Evolutionary conservation across 2,329 filamentous ascomycete species (phyloP).

Genomic region (Hymenoscyphus albidus): DNA sequence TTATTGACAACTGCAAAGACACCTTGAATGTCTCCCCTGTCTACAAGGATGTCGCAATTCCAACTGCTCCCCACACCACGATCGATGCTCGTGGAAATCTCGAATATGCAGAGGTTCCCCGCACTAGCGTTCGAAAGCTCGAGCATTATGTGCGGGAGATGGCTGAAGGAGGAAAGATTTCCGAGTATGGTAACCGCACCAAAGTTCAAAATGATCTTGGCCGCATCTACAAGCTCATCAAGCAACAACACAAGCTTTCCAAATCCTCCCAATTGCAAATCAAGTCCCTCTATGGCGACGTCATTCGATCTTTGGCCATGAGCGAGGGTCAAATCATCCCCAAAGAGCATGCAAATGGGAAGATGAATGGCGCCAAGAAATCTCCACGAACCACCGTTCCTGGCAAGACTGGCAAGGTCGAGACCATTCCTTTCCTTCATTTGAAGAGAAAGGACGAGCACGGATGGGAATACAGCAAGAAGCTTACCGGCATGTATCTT

Average conservation of each 20-base stretch:
- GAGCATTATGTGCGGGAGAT: constrained; percentile 99
- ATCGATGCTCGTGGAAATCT: constrained; percentile 90
- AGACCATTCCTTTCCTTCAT: constrained; percentile 97
- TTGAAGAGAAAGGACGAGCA: constrained; percentile 90
- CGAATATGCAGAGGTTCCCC: constrained; percentile 82
- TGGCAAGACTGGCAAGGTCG: constrained; percentile 79
- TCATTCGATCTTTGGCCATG: constrained; percentile 92
- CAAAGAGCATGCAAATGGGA: constrained; percentile 64
- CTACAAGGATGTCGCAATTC: constrained; percentile 93
- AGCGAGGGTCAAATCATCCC: constrained; percentile 97
- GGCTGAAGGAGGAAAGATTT: constrained; percentile 97
- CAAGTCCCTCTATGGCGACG: constrained; percentile 89
- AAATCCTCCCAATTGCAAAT: constrained; percentile 96
- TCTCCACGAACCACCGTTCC: constrained; percentile 45
- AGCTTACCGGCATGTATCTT: constrained; percentile 87
- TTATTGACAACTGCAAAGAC: constrained; percentile 97
- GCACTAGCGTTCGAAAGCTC: constrained; percentile 87
- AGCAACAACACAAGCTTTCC: constrained; percentile 95
- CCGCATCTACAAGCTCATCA: constrained; percentile 96
- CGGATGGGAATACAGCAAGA: constrained; percentile 99
- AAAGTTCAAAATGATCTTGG: constrained; percentile 96
- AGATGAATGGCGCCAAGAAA: constrained; percentile 54
- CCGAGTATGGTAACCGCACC: constrained; percentile 95
- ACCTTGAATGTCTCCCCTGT: constrained; percentile 78
- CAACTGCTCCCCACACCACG: constrained; percentile 88